These are phyloP conservation scores for Phytophthora kernoviae DNA, from an alignment of 352 stramenopile species.

Conservation along the genomic window DNA sequence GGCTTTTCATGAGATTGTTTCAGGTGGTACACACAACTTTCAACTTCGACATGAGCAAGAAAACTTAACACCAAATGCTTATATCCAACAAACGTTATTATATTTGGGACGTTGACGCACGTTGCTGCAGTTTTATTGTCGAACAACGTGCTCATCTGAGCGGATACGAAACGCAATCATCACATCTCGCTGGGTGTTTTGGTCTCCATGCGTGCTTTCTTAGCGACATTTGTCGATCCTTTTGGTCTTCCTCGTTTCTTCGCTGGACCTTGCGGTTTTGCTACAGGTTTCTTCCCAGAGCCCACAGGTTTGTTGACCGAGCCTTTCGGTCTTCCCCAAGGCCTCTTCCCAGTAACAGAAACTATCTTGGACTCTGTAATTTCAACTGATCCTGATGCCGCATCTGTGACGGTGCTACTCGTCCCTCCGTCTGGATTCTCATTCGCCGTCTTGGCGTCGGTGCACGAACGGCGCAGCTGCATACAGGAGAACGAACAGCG, in stretches of 20 bases:
- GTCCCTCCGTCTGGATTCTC: slow-evolving; percentile 13
- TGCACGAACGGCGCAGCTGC: slow-evolving; percentile 75
- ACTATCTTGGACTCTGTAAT: background rate
- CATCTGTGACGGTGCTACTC: slow-evolving; percentile 1
- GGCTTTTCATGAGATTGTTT: slow-evolving; percentile 28
- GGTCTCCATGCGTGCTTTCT: slow-evolving; percentile 13
- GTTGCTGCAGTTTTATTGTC: slow-evolving; percentile 6
- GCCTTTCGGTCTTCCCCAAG: slow-evolving; percentile 7
- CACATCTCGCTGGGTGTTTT: slow-evolving; percentile 6
- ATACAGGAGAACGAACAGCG: slow-evolving; percentile 68
- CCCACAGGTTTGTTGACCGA: slow-evolving; percentile 12
- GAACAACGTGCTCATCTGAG: slow-evolving; percentile 1
- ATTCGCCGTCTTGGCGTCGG: slow-evolving; percentile 24
- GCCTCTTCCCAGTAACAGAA: slow-evolving; percentile 9
- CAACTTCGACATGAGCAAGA: too few relatives aligned
- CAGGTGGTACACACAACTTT: slow-evolving; percentile 19
- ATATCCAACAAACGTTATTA: too few relatives aligned
- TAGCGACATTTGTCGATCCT: slow-evolving; percentile 27
- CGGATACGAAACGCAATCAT: slow-evolving; percentile 6
- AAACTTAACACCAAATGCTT: too few relatives aligned
- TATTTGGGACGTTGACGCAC: background rate
- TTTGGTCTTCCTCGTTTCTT: slow-evolving; percentile 24
- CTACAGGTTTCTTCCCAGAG: too few relatives aligned
- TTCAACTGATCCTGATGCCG: background rate
- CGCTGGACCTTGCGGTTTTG: background rate